Percentiles rank a stretch among this genome's conserved stretches.
Conservation (phyloP, 2,329 filamentous ascomycete genomes). For the Rutstroemia sp. region DNA sequence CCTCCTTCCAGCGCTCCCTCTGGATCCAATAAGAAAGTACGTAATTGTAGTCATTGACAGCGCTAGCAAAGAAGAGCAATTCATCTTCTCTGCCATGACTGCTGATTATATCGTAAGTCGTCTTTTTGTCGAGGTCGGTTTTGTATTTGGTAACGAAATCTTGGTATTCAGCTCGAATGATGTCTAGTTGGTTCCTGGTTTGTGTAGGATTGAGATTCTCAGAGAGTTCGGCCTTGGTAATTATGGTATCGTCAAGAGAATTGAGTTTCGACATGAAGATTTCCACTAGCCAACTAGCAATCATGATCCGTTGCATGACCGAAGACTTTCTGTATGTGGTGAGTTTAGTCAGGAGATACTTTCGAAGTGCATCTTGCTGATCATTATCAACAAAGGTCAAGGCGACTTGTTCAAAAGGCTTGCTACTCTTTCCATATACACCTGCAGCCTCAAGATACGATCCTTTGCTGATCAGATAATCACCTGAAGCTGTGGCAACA, state of each 20-base stretch:
- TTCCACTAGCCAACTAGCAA: conserved; percentile 91
- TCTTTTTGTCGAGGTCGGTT: conserved; percentile 79
- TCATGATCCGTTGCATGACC: conserved; percentile 90
- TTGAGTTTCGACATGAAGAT: conserved; percentile 98
- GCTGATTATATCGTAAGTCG: conserved; percentile 90
- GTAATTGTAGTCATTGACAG: conserved; percentile 87
- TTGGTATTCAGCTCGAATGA: conserved; percentile 71
- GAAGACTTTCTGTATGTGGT: conserved; percentile 72
- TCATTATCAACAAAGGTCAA: conserved; percentile 83
- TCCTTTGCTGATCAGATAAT: conserved; percentile 75
- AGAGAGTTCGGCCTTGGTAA: conserved; percentile 75
- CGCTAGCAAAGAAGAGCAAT: conserved; percentile 81
- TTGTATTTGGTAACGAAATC: conserved; percentile 85
- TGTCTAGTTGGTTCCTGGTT: conserved; percentile 62
- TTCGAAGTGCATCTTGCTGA: conserved; percentile 83
- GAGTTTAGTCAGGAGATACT: conserved; percentile 82
- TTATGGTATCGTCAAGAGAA: conserved; percentile 85
- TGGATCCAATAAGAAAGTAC: conserved; percentile 97
- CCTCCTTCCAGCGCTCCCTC: conserved; percentile 83
- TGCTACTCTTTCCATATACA: conserved; percentile 91
- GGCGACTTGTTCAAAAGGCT: conserved; percentile 93
- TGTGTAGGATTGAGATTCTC: conserved; percentile 65
- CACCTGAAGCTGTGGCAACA: conserved; percentile 85
- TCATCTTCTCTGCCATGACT: conserved; percentile 93
- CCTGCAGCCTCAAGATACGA: conserved; percentile 79